A percentile compares a stretch with the other conserved stretches of the same genome.
phyloP scores from a whole-genome alignment of 2,329 filamentous ascomycete species.

The Aspergillus aculeatinus region DNA sequence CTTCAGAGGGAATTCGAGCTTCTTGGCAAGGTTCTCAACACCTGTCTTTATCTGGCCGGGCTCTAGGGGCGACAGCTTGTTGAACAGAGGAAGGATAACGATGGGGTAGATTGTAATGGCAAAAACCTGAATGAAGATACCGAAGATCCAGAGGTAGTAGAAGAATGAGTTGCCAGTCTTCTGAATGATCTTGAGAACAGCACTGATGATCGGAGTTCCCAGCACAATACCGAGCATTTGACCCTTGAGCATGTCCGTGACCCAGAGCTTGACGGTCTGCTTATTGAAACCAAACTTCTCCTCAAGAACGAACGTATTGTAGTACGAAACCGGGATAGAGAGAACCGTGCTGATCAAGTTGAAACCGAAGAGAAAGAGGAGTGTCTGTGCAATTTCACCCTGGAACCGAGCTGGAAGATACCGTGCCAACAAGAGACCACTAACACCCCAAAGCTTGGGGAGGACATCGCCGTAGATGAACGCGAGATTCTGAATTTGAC shows the following conservation, averaged over 20 bases:
- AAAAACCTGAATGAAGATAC: conserved; percentile 83
- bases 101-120: conserved; percentile 97
- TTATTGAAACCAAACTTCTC: conserved; percentile 99
- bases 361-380: conserved; percentile 88
- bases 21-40: conserved; percentile 79
- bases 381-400: conserved; percentile 90
- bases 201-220: conserved; percentile 83
- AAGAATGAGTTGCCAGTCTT: conserved; percentile 94
- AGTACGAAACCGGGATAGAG: conserved; percentile 78
- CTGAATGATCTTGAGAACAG: conserved; percentile 90
- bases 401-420: conserved; percentile 77
- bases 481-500: conserved; percentile 81
- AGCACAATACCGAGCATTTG: conserved; percentile 78
- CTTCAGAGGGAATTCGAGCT: conserved; percentile 84
- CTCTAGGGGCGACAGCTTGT: conserved; percentile 91
- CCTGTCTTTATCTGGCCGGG: conserved; percentile 82
- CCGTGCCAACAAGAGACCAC: conserved; percentile 69
- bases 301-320: conserved; percentile 93
- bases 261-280: conserved; percentile 83
- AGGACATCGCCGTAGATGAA: conserved; percentile 90
- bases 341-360: conserved; percentile 77
- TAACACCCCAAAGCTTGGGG: conserved; percentile 83
- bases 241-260: conserved; percentile 88
- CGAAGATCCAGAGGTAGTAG: conserved; percentile 96
- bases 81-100: conserved; percentile 91